These are phyloP conservation scores for Trypanosoma congolense DNA, from an alignment of 208 protist species.

Conservation along the genomic window DNA sequence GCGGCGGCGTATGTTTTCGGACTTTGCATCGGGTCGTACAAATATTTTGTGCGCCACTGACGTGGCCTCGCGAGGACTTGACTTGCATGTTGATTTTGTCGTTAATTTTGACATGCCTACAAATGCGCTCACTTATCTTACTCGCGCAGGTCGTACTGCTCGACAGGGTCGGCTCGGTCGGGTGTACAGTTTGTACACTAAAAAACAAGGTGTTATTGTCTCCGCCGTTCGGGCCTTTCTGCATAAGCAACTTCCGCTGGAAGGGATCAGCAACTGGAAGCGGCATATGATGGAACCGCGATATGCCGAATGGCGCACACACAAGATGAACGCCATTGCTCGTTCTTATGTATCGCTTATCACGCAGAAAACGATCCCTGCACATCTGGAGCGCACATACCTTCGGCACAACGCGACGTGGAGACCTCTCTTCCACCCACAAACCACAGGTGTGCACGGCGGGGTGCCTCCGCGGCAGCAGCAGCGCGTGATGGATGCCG, in stretches of 20 bases:
- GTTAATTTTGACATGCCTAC: slow-evolving; percentile 85
- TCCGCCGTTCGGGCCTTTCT: slow-evolving; percentile 59
- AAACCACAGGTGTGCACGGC: slow-evolving; percentile 45
- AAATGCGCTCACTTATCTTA: slow-evolving; percentile 71
- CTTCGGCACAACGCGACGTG: slow-evolving; percentile 80
- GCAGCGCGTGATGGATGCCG: slow-evolving; percentile 67
- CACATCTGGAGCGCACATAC: slow-evolving; percentile 75
- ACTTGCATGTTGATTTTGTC: slow-evolving; percentile 83
- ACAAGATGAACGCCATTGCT: slow-evolving; percentile 69
- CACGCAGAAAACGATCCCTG: slow-evolving; percentile 75
- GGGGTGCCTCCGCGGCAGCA: slow-evolving; percentile 71
- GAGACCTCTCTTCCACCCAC: slow-evolving; percentile 69
- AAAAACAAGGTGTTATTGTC: slow-evolving; percentile 73
- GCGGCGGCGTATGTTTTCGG: slow-evolving; percentile 51
- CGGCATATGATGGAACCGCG: slow-evolving; percentile 61
- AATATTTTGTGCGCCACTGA: slow-evolving; percentile 90
- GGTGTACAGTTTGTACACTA: slow-evolving; percentile 71
- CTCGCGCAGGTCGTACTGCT: slow-evolving; percentile 62
- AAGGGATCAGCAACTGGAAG: slow-evolving; percentile 65
- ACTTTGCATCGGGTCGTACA: slow-evolving; percentile 74
- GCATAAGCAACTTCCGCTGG: slow-evolving; percentile 40
- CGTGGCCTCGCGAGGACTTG: slow-evolving; percentile 77
- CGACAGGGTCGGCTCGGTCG: slow-evolving; percentile 69
- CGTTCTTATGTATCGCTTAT: slow-evolving; percentile 81
- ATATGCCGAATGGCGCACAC: slow-evolving; percentile 76